Percentiles rank a stretch among this genome's conserved stretches.
Conservation (phyloP, 2,329 filamentous ascomycete genomes). For the Talaromyces funiculosus region DNA sequence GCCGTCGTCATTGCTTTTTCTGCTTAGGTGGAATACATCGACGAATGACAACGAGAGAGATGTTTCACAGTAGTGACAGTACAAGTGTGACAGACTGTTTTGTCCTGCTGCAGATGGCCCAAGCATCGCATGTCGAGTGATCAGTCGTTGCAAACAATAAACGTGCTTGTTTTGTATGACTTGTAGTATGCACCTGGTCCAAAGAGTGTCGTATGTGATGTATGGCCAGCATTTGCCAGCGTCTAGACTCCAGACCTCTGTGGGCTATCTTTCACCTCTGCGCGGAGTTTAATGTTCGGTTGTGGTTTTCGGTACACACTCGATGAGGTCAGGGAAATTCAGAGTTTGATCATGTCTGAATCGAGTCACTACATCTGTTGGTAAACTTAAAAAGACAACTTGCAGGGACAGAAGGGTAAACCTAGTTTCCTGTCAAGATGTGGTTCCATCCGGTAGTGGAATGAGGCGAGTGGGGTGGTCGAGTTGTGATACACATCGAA, state of each 20-base stretch:
- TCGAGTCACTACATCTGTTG: not conserved
- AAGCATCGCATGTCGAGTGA: not conserved
- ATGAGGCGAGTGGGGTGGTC: not conserved
- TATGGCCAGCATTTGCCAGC: not conserved
- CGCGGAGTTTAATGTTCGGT: not conserved
- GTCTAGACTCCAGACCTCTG: not conserved
- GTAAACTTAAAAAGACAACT: not conserved
- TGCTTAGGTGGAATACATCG: too few relatives aligned
- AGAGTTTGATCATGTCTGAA: not conserved
- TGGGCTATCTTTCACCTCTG: not conserved
- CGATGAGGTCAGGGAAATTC: too few relatives aligned
- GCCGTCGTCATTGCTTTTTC: conserved; percentile 5
- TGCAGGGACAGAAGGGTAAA: not conserved
- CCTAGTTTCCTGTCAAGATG: not conserved
- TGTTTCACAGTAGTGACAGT: not conserved
- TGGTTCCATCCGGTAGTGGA: too few relatives aligned
- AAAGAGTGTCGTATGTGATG: not conserved
- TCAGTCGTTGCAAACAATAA: not conserved
- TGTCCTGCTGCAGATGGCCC: not conserved
- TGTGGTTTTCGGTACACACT: not conserved
- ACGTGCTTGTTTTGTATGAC: conserved; percentile 2
- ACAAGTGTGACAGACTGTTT: not conserved
- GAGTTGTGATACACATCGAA: not conserved
- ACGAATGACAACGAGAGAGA: not conserved
- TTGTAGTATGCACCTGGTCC: not conserved